phyloP scores from a whole-genome alignment of 495 filamentous ascomycete genomes.

The Diplogelasinospora grovesii region DNA sequence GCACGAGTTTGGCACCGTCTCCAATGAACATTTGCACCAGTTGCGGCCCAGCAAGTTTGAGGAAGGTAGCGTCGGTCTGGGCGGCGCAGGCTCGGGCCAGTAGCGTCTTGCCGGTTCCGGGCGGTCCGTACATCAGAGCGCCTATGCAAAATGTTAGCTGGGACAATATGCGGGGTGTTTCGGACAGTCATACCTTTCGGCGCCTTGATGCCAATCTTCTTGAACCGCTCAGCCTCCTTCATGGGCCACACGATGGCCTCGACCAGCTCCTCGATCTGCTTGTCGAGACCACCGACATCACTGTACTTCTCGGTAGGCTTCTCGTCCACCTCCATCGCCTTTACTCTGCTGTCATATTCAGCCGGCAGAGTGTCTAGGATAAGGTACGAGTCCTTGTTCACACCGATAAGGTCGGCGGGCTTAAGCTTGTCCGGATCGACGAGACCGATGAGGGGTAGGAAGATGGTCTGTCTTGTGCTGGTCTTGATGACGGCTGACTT shows the following conservation, averaged over 20 bases:
- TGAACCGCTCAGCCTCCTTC: slow-evolving; percentile 98
- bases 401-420: slow-evolving; percentile 93
- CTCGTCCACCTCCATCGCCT: slow-evolving; percentile 99
- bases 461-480: slow-evolving; percentile 98
- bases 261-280: slow-evolving; percentile 99
- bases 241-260: slow-evolving; percentile 99
- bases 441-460: slow-evolving; percentile 93
- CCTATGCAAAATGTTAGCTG: slow-evolving; percentile 41
- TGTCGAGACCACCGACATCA: slow-evolving; percentile 95
- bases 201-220: slow-evolving; percentile 99
- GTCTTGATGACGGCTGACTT: slow-evolving; percentile 99
- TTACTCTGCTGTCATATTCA: slow-evolving; percentile 99
- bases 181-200: slow-evolving; percentile 68
- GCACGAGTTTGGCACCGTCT: slow-evolving; percentile 95
- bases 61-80: slow-evolving; percentile 97
- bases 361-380: slow-evolving; percentile 94
- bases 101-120: slow-evolving; percentile 94
- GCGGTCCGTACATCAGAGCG: slow-evolving; percentile 97
- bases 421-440: slow-evolving; percentile 91
- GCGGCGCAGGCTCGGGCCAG: slow-evolving; percentile 95
- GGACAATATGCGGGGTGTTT: background rate
- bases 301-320: slow-evolving; percentile 99
- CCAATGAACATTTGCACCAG: slow-evolving; percentile 99
- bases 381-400: slow-evolving; percentile 99
- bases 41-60: slow-evolving; percentile 96